Evolutionary conservation across 306 rosid genomes (phyloP).

Genomic region (Canavalia ensiformis): DNA sequence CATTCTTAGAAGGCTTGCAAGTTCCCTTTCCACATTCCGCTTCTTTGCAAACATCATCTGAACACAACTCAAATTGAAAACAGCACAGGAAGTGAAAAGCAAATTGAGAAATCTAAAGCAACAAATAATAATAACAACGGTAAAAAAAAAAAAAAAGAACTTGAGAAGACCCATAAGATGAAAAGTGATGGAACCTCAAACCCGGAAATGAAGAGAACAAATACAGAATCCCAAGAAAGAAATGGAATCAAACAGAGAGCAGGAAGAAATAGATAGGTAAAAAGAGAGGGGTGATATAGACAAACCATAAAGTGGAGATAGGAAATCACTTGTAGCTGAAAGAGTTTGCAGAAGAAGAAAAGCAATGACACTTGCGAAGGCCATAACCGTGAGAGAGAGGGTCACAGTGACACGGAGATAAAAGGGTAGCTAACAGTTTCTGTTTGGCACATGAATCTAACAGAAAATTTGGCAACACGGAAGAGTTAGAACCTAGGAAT

Average conservation of each 20-base stretch:
- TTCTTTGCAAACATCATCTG: constrained; percentile 71
- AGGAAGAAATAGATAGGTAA: too few relatives aligned
- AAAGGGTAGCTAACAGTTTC: neutral
- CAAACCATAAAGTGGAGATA: constrained; percentile 67
- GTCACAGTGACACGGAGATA: neutral
- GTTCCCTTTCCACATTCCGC: constrained; percentile 74
- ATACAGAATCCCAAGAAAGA: constrained; percentile 15
- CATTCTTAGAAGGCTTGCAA: constrained; percentile 65
- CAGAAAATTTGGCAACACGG: too few relatives aligned
- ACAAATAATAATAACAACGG: neutral
- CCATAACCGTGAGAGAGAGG: constrained; percentile 51
- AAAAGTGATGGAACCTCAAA: neutral
- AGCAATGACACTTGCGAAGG: constrained; percentile 42
- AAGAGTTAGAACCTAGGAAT: neutral
- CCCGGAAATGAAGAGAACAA: constrained; percentile 25
- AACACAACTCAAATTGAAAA: constrained; percentile 31
- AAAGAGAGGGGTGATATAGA: constrained; percentile 17
- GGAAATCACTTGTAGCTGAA: constrained; percentile 45
- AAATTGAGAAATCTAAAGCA: neutral
- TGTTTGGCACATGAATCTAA: neutral
- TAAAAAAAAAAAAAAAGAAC: neutral
- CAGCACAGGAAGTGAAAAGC: constrained; percentile 1
- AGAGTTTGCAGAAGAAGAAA: constrained; percentile 52
- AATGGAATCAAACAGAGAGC: neutral
- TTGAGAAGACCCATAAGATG: constrained; percentile 33